Percentiles rank a stretch among this genome's conserved stretches.
Conservation (phyloP, 2,329 filamentous ascomycete species). For the Monilinia aucupariae region DNA sequence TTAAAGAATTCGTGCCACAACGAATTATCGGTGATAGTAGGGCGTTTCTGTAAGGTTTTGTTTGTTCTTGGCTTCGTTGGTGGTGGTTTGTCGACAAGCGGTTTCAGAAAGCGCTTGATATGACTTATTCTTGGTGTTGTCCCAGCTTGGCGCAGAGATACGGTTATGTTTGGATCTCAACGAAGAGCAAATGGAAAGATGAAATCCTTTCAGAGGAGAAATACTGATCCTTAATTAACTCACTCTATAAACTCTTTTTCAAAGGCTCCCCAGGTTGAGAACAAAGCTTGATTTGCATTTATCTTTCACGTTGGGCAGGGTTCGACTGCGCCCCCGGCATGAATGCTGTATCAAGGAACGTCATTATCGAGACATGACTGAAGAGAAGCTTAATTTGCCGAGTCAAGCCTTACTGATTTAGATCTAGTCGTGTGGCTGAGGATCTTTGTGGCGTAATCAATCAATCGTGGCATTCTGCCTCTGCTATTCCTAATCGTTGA, state of each 20-base stretch:
- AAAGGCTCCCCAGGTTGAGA: neutral
- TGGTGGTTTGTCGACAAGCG: neutral
- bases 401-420: neutral
- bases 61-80: slow-evolving; percentile 15
- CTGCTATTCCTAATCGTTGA: no score
- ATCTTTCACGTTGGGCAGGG: slow-evolving; percentile 11
- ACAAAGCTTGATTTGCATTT: slow-evolving; percentile 15
- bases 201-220: neutral
- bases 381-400: slow-evolving; percentile 3
- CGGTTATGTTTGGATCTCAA: slow-evolving; percentile 14
- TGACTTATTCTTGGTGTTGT: slow-evolving; percentile 14
- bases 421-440: neutral
- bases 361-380: slow-evolving; percentile 1
- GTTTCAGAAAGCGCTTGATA: slow-evolving; percentile 19
- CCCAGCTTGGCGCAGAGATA: slow-evolving; percentile 3
- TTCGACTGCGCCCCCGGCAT: slow-evolving; percentile 9
- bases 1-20: neutral
- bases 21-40: neutral
- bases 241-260: neutral
- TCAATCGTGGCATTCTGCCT: neutral
- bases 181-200: slow-evolving; percentile 2
- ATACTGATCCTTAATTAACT: neutral
- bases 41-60: neutral
- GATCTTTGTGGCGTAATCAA: neutral
- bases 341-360: slow-evolving; percentile 10